Percentiles rank a stretch among this genome's conserved stretches.
Evolutionary conservation across 805 yeast genomes (phyloP).

Genomic region (Isabelozyma rhagii): DNA sequence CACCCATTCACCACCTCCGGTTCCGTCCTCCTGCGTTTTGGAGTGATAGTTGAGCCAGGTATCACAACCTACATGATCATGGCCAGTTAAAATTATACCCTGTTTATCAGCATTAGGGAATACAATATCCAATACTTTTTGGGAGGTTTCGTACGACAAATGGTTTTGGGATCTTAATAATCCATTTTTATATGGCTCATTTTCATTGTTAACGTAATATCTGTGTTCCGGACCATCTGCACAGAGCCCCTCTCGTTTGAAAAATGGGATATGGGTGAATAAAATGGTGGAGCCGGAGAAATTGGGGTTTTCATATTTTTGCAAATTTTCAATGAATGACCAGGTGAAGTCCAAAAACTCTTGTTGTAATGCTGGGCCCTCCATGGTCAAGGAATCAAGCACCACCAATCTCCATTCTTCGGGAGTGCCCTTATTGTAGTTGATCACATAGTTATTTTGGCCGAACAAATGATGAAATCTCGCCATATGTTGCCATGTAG

Average conservation of each 20-base stretch:
- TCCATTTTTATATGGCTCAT: conserved; percentile 67
- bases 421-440: conserved; percentile 58
- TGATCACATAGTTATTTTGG: conserved; percentile 77
- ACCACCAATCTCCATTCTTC: conserved; percentile 90
- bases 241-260: conserved; percentile 78
- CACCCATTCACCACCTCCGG: conserved; percentile 48
- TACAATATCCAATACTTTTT: conserved; percentile 64
- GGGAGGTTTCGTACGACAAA: conserved; percentile 62
- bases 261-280: conserved; percentile 86
- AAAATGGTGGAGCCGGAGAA: conserved; percentile 79
- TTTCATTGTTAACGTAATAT: conserved; percentile 48
- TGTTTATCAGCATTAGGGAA: conserved; percentile 60
- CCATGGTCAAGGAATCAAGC: conserved; percentile 75
- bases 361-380: conserved; percentile 84
- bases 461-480: conserved; percentile 77
- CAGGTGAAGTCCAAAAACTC: conserved; percentile 65
- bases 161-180: conserved; percentile 83
- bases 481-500: conserved; percentile 85
- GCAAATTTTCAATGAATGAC: conserved; percentile 65
- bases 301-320: conserved; percentile 39
- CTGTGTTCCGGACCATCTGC: conserved; percentile 72
- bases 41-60: conserved; percentile 49
- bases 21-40: conserved; percentile 8
- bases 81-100: conserved; percentile 88
- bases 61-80: conserved; percentile 94